phyloP scores from a whole-genome alignment of 2,329 filamentous ascomycete genomes.

The Trichoderma gracile region DNA sequence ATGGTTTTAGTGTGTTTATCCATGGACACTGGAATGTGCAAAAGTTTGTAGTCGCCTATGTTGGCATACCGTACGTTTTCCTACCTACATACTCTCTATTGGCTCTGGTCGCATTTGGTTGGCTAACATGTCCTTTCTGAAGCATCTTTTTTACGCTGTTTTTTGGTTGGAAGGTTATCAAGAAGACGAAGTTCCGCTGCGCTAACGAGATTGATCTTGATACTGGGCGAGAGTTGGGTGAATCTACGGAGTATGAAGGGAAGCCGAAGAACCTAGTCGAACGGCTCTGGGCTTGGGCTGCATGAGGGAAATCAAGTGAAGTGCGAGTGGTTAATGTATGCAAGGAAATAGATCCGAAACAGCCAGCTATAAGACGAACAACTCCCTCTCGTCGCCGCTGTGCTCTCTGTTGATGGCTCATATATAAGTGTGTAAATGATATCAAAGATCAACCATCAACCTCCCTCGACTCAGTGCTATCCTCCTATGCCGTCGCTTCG shows the following conservation, averaged over 20 bases:
- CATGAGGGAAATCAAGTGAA: too few species aligned
- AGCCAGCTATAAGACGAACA: too few species aligned
- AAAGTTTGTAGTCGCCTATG: neutral
- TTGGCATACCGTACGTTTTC: neutral
- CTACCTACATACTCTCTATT: neutral
- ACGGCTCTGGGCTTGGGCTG: conserved; percentile 5
- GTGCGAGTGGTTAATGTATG: too few species aligned
- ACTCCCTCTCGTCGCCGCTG: too few species aligned
- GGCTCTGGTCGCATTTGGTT: neutral
- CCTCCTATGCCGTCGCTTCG: too few species aligned
- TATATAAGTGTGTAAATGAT: too few species aligned
- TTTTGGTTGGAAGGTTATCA: conserved; percentile 62
- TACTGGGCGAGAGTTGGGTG: neutral
- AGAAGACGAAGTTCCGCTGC: conserved; percentile 6
- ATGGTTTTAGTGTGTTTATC: conserved; percentile 58
- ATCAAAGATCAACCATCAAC: neutral
- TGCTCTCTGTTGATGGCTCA: too few species aligned
- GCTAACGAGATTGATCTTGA: conserved; percentile 4
- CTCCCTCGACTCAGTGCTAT: neutral
- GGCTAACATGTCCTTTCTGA: conserved; percentile 33
- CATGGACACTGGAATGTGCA: conserved; percentile 34
- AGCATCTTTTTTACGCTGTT: conserved; percentile 55
- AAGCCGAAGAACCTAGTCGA: conserved; percentile 1
- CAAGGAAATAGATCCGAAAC: too few species aligned
- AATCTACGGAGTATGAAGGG: conserved; percentile 4